Percentiles rank a stretch among this genome's conserved stretches.
Evolutionary conservation across 2,329 filamentous ascomycete genomes (phyloP).

Genomic region (Trichoderma endophyticum): DNA sequence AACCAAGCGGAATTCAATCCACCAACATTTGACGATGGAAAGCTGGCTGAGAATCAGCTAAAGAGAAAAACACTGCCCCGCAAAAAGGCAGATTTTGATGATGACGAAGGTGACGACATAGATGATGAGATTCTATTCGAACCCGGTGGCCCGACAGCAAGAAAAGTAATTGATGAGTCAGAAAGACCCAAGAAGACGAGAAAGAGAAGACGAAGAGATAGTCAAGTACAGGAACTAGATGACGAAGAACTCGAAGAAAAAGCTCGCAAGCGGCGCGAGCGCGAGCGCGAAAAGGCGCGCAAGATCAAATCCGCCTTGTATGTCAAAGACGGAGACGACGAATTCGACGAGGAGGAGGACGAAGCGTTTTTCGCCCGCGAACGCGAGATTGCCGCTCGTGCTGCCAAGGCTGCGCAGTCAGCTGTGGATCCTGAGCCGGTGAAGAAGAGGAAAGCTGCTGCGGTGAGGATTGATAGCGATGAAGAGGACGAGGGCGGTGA

Average conservation of each 20-base stretch:
- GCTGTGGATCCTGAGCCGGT: constrained; percentile 18
- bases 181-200: constrained; percentile 50
- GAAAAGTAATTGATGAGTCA: constrained; percentile 52
- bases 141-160: constrained; percentile 60
- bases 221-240: constrained; percentile 44
- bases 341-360: constrained; percentile 71
- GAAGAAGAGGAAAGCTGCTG: constrained; percentile 31
- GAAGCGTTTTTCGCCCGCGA: constrained; percentile 75
- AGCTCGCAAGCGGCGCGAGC: constrained; percentile 59
- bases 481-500: constrained; percentile 28
- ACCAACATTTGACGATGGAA: constrained; percentile 71
- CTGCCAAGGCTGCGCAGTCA: constrained; percentile 36
- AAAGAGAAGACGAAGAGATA: constrained; percentile 47
- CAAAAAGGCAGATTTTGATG: constrained; percentile 64
- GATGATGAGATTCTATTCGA: constrained; percentile 64
- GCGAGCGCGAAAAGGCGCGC: constrained; percentile 70
- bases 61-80: constrained; percentile 61
- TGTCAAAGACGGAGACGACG: constrained; percentile 82
- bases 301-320: constrained; percentile 83
- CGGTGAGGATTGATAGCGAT: constrained; percentile 29
- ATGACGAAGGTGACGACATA: constrained; percentile 54
- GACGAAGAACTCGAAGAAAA: constrained; percentile 65
- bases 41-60: constrained; percentile 73
- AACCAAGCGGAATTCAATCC: constrained; percentile 76
- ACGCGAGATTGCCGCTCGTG: constrained; percentile 53